Evolutionary conservation across 192 early-diverging fungal species (phyloP).

Genomic region (Coemansia sp.): DNA sequence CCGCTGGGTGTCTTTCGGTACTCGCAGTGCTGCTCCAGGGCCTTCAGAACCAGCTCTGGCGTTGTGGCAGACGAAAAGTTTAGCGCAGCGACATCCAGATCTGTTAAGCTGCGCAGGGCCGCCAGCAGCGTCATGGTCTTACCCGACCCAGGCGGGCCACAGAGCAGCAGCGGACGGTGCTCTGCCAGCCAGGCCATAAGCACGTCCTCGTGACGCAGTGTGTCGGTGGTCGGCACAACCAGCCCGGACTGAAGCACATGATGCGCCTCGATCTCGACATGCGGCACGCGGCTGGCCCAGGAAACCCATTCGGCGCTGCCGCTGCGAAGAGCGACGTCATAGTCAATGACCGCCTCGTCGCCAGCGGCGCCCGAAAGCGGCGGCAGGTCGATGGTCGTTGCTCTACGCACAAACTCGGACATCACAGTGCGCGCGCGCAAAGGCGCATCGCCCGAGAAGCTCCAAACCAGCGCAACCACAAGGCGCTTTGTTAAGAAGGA

Average conservation of each 20-base stretch:
- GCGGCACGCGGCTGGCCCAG: slow-evolving; percentile 88
- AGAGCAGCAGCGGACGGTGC: slow-evolving; percentile 92
- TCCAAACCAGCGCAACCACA: slow-evolving; percentile 85
- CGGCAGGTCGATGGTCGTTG: slow-evolving; percentile 76
- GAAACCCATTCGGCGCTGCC: slow-evolving; percentile 81
- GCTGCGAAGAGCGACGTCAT: slow-evolving; percentile 75
- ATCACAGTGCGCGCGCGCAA: slow-evolving; percentile 69
- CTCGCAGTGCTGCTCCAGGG: slow-evolving; percentile 98
- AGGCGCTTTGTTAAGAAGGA: slow-evolving; percentile 82
- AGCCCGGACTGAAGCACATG: slow-evolving; percentile 87
- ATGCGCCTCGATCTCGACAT: slow-evolving; percentile 93
- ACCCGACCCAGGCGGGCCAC: slow-evolving; percentile 98
- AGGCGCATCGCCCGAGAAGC: slow-evolving; percentile 88
- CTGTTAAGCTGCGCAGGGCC: slow-evolving; percentile 88
- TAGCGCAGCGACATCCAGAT: slow-evolving; percentile 96
- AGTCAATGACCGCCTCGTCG: slow-evolving; percentile 77
- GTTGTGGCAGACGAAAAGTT: slow-evolving; percentile 99
- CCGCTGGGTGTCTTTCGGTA: slow-evolving; percentile 94
- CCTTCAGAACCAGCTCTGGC: slow-evolving; percentile 90
- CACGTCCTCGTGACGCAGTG: slow-evolving; percentile 94
- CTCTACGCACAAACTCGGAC: slow-evolving; percentile 77
- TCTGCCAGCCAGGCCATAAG: slow-evolving; percentile 94
- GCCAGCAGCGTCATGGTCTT: slow-evolving; percentile 99
- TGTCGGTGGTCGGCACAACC: slow-evolving; percentile 97
- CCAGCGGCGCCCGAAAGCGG: slow-evolving; percentile 23